Evolutionary conservation across 2,329 filamentous ascomycete genomes (phyloP), one percentile per base, ranked within the genome.

Genomic region (Capronia epimyces): DNA sequence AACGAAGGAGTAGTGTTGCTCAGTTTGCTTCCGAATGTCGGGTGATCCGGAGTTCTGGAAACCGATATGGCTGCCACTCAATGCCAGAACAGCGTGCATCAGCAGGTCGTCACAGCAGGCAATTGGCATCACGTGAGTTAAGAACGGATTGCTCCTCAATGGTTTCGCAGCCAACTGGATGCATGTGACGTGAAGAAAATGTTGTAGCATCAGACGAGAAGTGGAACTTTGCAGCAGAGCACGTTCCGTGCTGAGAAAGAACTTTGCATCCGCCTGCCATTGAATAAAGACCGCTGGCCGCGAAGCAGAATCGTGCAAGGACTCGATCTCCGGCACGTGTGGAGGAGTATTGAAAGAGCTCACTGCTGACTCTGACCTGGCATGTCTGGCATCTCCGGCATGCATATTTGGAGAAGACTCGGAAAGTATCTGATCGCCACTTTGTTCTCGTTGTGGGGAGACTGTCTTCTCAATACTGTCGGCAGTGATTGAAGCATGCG

Each of bases 71-170:
- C 45, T 47, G 2, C 50, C 53, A 29, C 53, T 53, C 31, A 53
- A 32, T 6, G 50, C 45, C 22, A 56, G n/a, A 3, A 56, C 46
- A 24, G 45, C 27, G 39, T 56, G 49, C 53, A 56, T 56, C 8
- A 56, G 50, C 3, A 50, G 34, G n/a, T 53, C 49, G 18, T 56
- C 53, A 3, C 36, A 40, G 9, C 43, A 46, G 10, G 50, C 53
- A 15, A 53, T 22, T 2, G 53, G 53, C n/a, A 56, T 10, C 8
- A 56, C 34, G 2, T 43, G 31, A 4, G 50, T 56, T 24, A 56
- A 34, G 44, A 47, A 55, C 2, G 48, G 48, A 39, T 52, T 55
- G 40, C 25, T 13, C 10, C n/a, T 15, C n/a, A 32, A 15, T n/a
- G 48, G 18, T 32, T 48, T 48, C 2, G 43, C 41, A 1, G 31